phyloP scores from a whole-genome alignment of 164 flowering plant genomes.

The Kingdonia uniflora region DNA sequence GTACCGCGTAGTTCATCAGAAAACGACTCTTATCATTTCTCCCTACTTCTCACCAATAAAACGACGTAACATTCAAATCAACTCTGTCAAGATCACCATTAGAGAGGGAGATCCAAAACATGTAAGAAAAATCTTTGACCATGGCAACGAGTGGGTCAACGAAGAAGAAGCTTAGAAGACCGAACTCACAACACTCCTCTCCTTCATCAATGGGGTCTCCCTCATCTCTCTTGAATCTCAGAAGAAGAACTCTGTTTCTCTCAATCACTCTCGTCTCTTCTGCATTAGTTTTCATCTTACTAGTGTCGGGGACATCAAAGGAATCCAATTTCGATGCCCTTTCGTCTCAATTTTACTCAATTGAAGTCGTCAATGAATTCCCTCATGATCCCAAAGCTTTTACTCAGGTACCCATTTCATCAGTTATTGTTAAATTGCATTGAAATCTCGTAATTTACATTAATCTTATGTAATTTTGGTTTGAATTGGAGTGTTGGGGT shows the following conservation, averaged over 20 bases:
- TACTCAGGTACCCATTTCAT: constrained; percentile 49
- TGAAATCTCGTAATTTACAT: too few relatives aligned
- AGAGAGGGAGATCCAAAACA: too few relatives aligned
- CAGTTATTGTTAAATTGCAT: not conserved
- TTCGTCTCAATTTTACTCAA: constrained; percentile 13
- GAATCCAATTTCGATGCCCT: constrained; percentile 2
- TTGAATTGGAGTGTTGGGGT: too few relatives aligned
- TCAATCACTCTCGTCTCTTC: constrained; percentile 3
- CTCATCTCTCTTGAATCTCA: not conserved
- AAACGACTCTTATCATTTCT: too few relatives aligned
- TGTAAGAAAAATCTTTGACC: too few relatives aligned
- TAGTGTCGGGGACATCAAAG: constrained; percentile 4
- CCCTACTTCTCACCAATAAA: too few relatives aligned
- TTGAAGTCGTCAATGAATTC: constrained; percentile 56
- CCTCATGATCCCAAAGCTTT: constrained; percentile 76
- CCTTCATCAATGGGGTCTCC: constrained; percentile 8
- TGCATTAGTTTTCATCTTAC: constrained; percentile 6
- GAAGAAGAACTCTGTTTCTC: not conserved
- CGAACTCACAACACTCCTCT: constrained; percentile 1
- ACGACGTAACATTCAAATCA: too few relatives aligned
- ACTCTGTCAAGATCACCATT: too few relatives aligned
- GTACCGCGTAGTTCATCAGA: too few relatives aligned
- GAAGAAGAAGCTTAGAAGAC: constrained; percentile 10
- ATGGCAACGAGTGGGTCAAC: not conserved
- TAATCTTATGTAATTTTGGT: too few relatives aligned